Conservation (phyloP, 2,329 filamentous ascomycete genomes). For the Stylonectria norvegica region DNA sequence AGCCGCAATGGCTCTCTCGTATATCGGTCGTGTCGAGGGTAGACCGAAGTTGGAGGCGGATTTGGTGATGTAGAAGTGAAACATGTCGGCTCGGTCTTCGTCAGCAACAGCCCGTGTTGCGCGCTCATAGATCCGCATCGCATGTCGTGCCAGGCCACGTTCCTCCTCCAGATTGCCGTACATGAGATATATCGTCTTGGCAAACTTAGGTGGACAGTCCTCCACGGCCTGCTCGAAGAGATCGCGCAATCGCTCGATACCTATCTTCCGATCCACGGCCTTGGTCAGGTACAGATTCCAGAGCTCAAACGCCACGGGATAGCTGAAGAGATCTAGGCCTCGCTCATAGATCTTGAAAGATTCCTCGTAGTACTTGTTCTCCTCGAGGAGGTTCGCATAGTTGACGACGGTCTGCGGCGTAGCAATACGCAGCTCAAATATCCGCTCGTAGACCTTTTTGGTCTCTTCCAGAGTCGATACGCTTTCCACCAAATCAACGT, state of each 20-base stretch:
- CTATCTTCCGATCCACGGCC: constrained; percentile 91
- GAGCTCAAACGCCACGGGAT: constrained; percentile 94
- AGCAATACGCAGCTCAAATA: constrained; percentile 96
- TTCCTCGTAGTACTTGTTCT: constrained; percentile 93
- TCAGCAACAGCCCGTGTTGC: constrained; percentile 92
- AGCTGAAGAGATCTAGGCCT: constrained; percentile 95
- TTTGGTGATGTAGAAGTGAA: constrained; percentile 99
- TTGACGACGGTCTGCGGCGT: constrained; percentile 98
- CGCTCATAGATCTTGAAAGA: constrained; percentile 98
- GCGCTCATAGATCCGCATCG: constrained; percentile 98
- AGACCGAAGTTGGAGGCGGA: constrained; percentile 97
- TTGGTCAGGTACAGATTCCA: constrained; percentile 99
- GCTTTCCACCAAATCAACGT: constrained; percentile 95
- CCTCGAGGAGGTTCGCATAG: constrained; percentile 92
- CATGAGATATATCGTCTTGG: constrained; percentile 95
- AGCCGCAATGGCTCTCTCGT: constrained; percentile 92
- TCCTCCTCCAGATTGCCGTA: constrained; percentile 97
- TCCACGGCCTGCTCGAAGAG: constrained; percentile 97
- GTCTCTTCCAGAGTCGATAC: constrained; percentile 89
- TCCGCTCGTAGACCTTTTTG: constrained; percentile 89
- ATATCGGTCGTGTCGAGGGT: constrained; percentile 90
- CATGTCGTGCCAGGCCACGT: constrained; percentile 86
- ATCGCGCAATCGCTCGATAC: constrained; percentile 89
- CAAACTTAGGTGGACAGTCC: constrained; percentile 91
- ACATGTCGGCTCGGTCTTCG: constrained; percentile 94